phyloP scores from a whole-genome alignment of 2,329 filamentous ascomycete species.

The Apiospora arundinis region DNA sequence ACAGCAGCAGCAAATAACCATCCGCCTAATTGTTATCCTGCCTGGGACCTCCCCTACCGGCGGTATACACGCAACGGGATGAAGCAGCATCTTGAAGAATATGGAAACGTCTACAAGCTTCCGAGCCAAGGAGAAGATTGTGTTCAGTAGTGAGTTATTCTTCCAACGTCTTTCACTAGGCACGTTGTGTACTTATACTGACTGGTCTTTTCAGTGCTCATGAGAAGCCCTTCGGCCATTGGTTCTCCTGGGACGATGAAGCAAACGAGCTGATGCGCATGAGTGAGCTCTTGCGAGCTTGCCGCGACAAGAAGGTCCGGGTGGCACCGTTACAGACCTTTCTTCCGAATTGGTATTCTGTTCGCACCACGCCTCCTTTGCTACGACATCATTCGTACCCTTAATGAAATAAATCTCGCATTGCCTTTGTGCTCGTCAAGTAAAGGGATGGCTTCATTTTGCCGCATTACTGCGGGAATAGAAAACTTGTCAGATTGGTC shows the following conservation, averaged over 20 bases:
- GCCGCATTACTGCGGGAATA: not conserved
- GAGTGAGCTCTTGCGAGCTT: not conserved
- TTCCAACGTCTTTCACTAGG: too few relatives aligned
- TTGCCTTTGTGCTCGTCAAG: not conserved
- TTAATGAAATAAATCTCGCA: not conserved
- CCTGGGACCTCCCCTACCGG: constrained; percentile 2
- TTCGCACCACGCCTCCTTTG: not conserved
- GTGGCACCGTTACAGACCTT: not conserved
- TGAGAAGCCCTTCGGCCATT: not conserved
- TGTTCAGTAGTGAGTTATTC: not conserved
- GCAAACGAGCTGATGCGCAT: not conserved
- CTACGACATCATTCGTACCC: not conserved
- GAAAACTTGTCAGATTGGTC: not conserved
- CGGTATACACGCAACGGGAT: not conserved
- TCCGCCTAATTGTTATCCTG: not conserved
- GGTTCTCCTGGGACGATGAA: constrained; percentile 4
- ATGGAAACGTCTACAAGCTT: not conserved
- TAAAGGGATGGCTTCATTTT: not conserved
- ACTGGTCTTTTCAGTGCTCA: not conserved
- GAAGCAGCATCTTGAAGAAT: not conserved
- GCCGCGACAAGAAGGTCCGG: not conserved
- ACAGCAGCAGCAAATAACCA: not conserved
- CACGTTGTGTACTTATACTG: not conserved
- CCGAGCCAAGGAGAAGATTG: not conserved
- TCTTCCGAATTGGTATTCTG: not conserved